Evolutionary conservation across 208 protist species (phyloP).

Genomic region (Balamuthia mandrillaris): DNA sequence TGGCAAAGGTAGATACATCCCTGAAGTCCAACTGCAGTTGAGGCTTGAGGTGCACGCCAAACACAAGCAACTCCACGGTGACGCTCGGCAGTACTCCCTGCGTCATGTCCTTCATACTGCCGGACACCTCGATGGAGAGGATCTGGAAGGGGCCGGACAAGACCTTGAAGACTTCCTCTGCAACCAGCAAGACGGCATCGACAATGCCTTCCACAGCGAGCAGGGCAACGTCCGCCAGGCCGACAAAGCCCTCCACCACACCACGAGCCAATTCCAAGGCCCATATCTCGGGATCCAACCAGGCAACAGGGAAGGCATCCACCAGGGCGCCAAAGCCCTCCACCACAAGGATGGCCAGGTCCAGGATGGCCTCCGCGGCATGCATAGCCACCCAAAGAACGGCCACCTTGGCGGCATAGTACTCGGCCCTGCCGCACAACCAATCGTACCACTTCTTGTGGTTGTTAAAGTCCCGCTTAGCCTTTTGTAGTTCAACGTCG

Average conservation of each 20-base stretch:
- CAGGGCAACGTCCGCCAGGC: background rate
- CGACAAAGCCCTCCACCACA: background rate
- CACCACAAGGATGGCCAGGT: background rate
- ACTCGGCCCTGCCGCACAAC: too few relatives aligned
- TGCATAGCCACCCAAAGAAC: too few relatives aligned
- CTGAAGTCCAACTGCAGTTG: too few relatives aligned
- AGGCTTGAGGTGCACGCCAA: background rate
- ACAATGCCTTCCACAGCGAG: background rate
- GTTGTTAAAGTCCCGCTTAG: too few relatives aligned
- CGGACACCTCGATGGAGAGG: background rate
- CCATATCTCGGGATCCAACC: background rate
- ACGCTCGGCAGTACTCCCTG: background rate
- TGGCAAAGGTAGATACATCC: too few relatives aligned
- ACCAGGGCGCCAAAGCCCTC: background rate
- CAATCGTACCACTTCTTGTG: too few relatives aligned
- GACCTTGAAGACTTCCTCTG: background rate
- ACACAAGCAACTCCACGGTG: background rate
- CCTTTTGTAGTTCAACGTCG: too few relatives aligned
- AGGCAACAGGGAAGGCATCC: background rate
- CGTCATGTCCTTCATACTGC: background rate
- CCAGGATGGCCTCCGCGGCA: too few relatives aligned
- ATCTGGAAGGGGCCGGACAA: too few relatives aligned
- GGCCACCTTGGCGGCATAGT: too few relatives aligned
- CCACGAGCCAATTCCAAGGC: background rate
- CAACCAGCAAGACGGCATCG: background rate